A percentile compares a stretch with the other conserved stretches of the same genome.
Conservation (phyloP, 345 rosid species). For the Firmiana major region DNA sequence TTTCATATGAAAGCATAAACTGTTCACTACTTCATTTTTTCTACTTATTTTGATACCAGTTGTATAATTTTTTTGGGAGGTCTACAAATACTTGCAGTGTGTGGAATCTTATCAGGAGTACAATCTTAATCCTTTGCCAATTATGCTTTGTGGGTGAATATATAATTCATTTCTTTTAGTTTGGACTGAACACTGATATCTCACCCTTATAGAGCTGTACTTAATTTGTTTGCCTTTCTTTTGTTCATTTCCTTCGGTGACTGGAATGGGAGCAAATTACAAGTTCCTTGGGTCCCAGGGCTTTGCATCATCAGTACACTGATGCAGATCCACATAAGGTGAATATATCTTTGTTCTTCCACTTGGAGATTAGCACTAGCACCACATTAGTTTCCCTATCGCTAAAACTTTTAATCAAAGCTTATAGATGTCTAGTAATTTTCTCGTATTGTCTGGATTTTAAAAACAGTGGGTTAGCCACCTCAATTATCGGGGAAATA, state of each 20-base stretch:
- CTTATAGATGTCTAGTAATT: neutral
- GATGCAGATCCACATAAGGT: constrained; percentile 98
- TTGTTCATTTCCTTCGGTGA: constrained; percentile 42
- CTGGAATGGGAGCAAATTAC: constrained; percentile 97
- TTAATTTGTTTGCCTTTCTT: constrained; percentile 8
- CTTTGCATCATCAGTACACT: constrained; percentile 75
- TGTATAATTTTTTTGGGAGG: constrained; percentile 37
- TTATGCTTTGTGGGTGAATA: constrained; percentile 79
- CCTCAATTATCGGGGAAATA: constrained; percentile 84
- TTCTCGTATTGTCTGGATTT: constrained; percentile 19
- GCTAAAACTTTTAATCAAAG: neutral
- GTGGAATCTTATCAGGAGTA: constrained; percentile 82
- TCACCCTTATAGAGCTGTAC: neutral
- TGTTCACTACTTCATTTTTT: neutral
- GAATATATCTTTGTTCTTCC: constrained; percentile 24
- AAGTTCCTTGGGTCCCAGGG: constrained; percentile 91
- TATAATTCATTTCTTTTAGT: neutral
- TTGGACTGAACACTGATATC: neutral
- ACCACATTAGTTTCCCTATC: neutral
- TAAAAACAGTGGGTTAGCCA: constrained; percentile 88
- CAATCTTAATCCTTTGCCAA: constrained; percentile 61
- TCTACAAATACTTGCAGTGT: constrained; percentile 70
- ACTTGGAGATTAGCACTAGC: neutral
- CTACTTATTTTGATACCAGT: neutral
- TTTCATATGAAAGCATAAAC: neutral